Evolutionary conservation across 768 basidiomycete species (phyloP).

Genomic region (Boletus rufocinnamomeus): DNA sequence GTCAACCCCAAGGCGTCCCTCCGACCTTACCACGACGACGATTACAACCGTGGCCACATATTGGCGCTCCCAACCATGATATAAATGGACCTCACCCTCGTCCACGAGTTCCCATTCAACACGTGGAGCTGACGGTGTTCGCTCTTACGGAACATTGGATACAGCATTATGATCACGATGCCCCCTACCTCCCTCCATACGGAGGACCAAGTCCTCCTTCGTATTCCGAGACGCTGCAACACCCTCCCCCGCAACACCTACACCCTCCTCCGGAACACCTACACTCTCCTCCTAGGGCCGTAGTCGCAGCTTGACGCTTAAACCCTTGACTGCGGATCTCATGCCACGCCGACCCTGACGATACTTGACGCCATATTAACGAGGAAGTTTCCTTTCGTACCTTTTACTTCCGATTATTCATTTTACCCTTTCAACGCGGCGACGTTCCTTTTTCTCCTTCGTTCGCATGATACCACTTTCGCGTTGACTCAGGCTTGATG

Average conservation of each 20-base stretch:
- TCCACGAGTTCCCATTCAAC: background rate
- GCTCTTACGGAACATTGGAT: background rate
- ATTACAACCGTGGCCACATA: background rate
- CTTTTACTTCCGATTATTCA: background rate
- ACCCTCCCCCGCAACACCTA: background rate
- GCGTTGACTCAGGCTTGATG: constrained; percentile 6
- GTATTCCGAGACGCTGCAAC: background rate
- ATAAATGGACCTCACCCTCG: background rate
- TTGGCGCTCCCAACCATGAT: background rate
- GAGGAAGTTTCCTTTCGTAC: background rate
- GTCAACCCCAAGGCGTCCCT: background rate
- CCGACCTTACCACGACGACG: background rate
- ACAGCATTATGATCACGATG: background rate
- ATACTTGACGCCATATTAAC: background rate
- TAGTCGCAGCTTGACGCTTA: background rate
- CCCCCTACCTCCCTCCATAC: constrained; percentile 11
- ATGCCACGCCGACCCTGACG: background rate
- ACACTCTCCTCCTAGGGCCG: constrained; percentile 3
- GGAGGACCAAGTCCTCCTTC: constrained; percentile 15
- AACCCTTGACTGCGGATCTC: background rate
- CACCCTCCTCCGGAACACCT: background rate
- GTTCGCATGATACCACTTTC: constrained; percentile 7
- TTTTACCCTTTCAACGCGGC: background rate
- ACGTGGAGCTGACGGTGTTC: constrained; percentile 6
- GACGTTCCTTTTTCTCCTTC: background rate